phyloP scores from a whole-genome alignment of 2,329 filamentous ascomycete genomes.

The Curvularia sp. region DNA sequence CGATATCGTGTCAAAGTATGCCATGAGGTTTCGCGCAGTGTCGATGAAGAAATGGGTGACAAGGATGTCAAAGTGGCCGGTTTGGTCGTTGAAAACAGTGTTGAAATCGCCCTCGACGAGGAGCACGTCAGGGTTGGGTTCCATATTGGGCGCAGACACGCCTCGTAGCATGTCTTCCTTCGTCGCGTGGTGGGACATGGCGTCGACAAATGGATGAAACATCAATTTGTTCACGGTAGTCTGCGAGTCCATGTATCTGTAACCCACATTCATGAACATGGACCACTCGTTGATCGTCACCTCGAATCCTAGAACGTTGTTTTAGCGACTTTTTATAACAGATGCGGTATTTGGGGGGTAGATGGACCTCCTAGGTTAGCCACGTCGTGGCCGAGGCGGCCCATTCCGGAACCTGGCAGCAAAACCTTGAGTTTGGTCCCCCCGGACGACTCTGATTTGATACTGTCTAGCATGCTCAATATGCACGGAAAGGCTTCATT shows the following conservation, averaged over 20 bases:
- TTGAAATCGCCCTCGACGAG: constrained; percentile 66
- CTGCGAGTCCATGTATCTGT: constrained; percentile 57
- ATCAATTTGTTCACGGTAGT: constrained; percentile 32
- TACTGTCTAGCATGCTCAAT: constrained; percentile 31
- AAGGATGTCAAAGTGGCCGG: constrained; percentile 56
- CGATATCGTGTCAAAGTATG: constrained; percentile 63
- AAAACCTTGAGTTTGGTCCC: constrained; percentile 52
- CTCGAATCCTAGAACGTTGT: constrained; percentile 52
- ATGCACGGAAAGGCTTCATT: constrained; percentile 50
- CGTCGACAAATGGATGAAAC: constrained; percentile 63
- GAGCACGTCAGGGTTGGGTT: constrained; percentile 51
- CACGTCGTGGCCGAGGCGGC: constrained; percentile 62
- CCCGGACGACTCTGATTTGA: background rate
- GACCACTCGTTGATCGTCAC: constrained; percentile 67
- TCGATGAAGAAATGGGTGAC: constrained; percentile 69
- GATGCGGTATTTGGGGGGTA: background rate
- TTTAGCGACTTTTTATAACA: background rate
- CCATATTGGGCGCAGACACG: constrained; percentile 55
- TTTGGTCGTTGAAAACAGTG: constrained; percentile 44
- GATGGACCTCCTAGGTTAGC: constrained; percentile 51
- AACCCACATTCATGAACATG: constrained; percentile 64
- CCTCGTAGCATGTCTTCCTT: constrained; percentile 57
- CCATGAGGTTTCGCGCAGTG: constrained; percentile 64
- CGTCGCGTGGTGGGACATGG: constrained; percentile 64
- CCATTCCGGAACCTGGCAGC: constrained; percentile 62